Base-by-base conservation (phyloP, 1,284 basidiomycete genomes). In the Boletellus deceptivus region DNA sequence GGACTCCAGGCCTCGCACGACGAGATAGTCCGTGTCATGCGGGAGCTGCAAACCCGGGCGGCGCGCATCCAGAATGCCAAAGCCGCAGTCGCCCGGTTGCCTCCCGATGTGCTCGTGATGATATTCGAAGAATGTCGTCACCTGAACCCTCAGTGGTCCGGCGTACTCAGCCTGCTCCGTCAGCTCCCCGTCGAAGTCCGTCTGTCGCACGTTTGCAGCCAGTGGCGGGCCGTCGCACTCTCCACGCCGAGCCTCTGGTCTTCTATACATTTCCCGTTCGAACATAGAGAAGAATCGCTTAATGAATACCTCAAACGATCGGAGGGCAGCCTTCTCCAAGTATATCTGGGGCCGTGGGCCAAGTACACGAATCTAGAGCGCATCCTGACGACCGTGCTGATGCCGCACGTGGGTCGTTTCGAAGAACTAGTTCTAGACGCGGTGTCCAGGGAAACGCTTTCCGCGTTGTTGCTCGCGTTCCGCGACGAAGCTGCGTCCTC, bases 301-400 rank as follows among this genome's bases (percentile, higher is more conserved):
- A 18, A 43, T 17, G 65, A 68, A 48, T 66, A 66, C 48, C 63
- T 66, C 50, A 66, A 45, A 36, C 64, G 64, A 55, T 70, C 67
- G 20, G 55, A 63, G 22, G 59, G 65, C 7, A 62, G 61, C 25
- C 55, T 68, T 46, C 63, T 67, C 16, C 57, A 63, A 6, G 57
- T 67, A n/a, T 68, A 69, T 56, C 25, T 67, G 6, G 65, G 65
- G 14, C 65, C 65, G 42, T 69, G 68, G 65, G 65, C 57, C 46
- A 66, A 67, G 37, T 65, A 67, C 37, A 27, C 63, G 34, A 60
- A 65, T 56, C 48, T 69, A 18, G 67, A 70, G 31, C 63, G 52
- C 38, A 59, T 52, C 31, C 43, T 67, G 45, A 47, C 49, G 36
- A 55, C 53, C 8, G 60, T 64, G 46, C 34, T 67, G 42, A 55